Percentiles rank a stretch among this genome's conserved stretches.
Conservation (phyloP, 441 rosid genomes). For the Erodium chrysanthum region DNA sequence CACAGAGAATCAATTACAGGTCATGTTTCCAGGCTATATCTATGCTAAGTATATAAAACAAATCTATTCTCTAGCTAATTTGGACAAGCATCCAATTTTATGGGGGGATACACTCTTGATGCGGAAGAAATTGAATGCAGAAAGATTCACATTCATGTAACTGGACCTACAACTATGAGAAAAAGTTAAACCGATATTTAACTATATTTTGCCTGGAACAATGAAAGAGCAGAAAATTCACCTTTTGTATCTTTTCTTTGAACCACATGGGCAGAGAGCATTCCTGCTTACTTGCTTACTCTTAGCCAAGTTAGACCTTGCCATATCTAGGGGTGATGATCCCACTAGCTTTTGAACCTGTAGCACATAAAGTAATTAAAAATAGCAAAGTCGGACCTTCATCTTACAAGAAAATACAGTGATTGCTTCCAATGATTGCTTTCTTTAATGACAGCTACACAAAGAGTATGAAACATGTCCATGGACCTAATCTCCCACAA, state of each 20-base stretch:
- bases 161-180: not conserved
- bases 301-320: conserved; percentile 73
- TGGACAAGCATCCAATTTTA: not conserved
- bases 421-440: no score
- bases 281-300: conserved; percentile 83
- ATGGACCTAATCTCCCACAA: no score
- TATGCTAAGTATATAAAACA: no score
- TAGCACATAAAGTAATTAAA: conserved; percentile 8
- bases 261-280: conserved; percentile 87
- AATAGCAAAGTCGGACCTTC: no score
- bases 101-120: not conserved
- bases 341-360: conserved; percentile 88
- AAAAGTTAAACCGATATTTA: not conserved
- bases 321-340: conserved; percentile 66
- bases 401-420: no score
- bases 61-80: not conserved
- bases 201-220: not conserved
- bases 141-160: not conserved
- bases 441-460: no score
- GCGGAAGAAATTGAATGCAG: not conserved
- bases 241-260: conserved; percentile 91
- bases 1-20: not conserved
- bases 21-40: no score
- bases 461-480: no score
- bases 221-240: conserved; percentile 20